phyloP scores from a whole-genome alignment of 441 rosid genomes.

The Euphorbia celastroides region DNA sequence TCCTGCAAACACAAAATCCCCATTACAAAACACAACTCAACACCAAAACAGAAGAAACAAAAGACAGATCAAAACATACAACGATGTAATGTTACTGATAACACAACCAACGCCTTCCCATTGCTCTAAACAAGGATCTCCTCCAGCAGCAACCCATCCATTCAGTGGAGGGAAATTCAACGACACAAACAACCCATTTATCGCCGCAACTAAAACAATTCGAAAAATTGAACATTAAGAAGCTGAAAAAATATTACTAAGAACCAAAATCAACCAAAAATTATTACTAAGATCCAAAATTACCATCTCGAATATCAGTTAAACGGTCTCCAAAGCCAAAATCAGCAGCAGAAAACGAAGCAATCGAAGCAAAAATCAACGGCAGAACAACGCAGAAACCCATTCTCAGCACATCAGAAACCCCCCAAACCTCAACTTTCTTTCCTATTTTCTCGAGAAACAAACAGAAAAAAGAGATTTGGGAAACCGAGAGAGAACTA shows the following conservation, averaged over 20 bases:
- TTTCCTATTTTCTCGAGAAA: too few species aligned
- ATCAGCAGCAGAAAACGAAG: constrained; percentile 46
- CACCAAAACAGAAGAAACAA: constrained; percentile 9
- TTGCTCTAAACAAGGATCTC: constrained; percentile 85
- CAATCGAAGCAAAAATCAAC: constrained; percentile 32
- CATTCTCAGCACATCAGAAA: constrained; percentile 25
- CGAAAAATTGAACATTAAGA: neutral
- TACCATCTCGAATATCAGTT: constrained; percentile 81
- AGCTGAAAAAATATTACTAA: neutral
- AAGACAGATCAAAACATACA: constrained; percentile 36
- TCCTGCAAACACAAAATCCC: constrained; percentile 40
- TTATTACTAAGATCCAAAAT: neutral
- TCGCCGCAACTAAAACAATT: constrained; percentile 46
- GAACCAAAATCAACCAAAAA: neutral
- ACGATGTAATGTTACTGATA: constrained; percentile 57
- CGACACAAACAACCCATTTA: constrained; percentile 54
- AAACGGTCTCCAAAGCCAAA: constrained; percentile 18
- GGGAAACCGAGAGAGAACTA: too few species aligned
- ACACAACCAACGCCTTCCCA: constrained; percentile 93
- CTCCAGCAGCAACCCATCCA: constrained; percentile 79
- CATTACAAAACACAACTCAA: neutral
- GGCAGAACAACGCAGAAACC: constrained; percentile 34
- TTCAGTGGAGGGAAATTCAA: constrained; percentile 57
- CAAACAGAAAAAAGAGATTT: too few species aligned
- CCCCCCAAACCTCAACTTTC: constrained; percentile 3